These are phyloP conservation scores for Paragyromitra xinjiangensis DNA, from an alignment of 495 filamentous ascomycete genomes.

Conservation along the genomic window DNA sequence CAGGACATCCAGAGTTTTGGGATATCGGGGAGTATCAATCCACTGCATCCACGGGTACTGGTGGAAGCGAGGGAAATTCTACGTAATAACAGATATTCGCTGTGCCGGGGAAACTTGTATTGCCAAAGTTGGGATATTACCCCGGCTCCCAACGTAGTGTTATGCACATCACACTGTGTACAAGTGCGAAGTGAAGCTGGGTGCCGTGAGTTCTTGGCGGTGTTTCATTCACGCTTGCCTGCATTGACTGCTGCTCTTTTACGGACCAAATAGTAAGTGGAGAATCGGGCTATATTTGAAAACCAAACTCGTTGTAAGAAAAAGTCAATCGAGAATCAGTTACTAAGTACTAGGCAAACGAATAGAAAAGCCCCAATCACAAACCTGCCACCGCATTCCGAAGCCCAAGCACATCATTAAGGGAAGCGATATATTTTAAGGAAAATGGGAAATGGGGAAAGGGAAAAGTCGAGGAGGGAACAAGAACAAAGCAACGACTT, in stretches of 20 bases:
- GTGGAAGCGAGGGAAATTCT: neutral
- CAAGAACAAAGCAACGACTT: slow-evolving; percentile 46
- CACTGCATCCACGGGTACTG: neutral
- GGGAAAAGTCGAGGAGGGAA: slow-evolving; percentile 27
- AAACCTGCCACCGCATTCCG: slow-evolving; percentile 19
- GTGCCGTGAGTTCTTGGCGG: slow-evolving; percentile 15
- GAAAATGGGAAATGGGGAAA: slow-evolving; percentile 32
- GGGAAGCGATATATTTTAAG: slow-evolving; percentile 20
- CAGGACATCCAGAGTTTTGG: slow-evolving; percentile 1
- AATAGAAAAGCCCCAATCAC: slow-evolving; percentile 5
- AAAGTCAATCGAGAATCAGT: slow-evolving; percentile 6
- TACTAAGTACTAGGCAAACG: slow-evolving; percentile 40
- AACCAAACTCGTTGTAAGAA: slow-evolving; percentile 30
- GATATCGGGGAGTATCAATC: neutral
- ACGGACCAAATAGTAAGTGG: neutral
- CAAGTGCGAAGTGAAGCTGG: neutral
- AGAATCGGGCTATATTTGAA: slow-evolving; percentile 38
- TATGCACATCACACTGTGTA: neutral
- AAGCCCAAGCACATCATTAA: slow-evolving; percentile 40
- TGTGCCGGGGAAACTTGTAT: neutral
- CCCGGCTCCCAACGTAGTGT: neutral
- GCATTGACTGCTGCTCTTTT: slow-evolving; percentile 13
- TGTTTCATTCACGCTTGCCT: neutral
- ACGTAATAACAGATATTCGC: neutral
- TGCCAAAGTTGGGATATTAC: neutral